Conservation (phyloP, 305 asterid genomes). For the Fraxinus latifolia region DNA sequence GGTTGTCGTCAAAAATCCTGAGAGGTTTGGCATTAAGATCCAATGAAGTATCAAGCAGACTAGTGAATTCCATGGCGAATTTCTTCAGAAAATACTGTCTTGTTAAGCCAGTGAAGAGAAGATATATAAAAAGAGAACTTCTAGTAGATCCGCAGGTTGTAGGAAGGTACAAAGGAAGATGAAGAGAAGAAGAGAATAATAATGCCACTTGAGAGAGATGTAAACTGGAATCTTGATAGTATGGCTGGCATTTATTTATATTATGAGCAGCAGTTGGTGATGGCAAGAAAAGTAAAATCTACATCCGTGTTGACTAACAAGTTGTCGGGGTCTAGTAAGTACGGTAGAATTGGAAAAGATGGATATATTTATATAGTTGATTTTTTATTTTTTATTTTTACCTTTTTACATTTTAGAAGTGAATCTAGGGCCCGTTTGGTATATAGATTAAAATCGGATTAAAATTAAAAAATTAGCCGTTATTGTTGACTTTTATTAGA, state of each 20-base stretch:
- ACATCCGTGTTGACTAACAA: background rate
- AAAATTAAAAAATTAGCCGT: too few species aligned
- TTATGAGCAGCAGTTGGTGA: background rate
- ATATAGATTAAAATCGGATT: too few species aligned
- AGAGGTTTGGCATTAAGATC: constrained; percentile 31
- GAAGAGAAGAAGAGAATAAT: background rate
- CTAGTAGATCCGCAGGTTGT: constrained; percentile 15
- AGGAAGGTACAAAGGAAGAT: constrained; percentile 27
- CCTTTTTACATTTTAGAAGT: background rate
- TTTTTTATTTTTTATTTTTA: too few species aligned
- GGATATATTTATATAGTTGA: background rate
- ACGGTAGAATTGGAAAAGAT: background rate
- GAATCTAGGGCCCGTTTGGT: too few species aligned
- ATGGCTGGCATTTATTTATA: constrained; percentile 7
- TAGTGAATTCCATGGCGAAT: constrained; percentile 38
- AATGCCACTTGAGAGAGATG: constrained; percentile 3
- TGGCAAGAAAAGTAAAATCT: constrained; percentile 4
- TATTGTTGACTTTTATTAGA: too few species aligned
- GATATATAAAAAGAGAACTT: background rate
- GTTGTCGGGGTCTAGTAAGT: background rate
- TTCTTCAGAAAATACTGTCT: background rate
- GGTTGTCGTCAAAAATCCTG: constrained; percentile 28
- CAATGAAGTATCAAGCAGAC: constrained; percentile 37
- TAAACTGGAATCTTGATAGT: background rate
- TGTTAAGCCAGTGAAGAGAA: background rate